Conservation (phyloP, 2,329 filamentous ascomycete genomes). For the Stemphylium beticola region DNA sequence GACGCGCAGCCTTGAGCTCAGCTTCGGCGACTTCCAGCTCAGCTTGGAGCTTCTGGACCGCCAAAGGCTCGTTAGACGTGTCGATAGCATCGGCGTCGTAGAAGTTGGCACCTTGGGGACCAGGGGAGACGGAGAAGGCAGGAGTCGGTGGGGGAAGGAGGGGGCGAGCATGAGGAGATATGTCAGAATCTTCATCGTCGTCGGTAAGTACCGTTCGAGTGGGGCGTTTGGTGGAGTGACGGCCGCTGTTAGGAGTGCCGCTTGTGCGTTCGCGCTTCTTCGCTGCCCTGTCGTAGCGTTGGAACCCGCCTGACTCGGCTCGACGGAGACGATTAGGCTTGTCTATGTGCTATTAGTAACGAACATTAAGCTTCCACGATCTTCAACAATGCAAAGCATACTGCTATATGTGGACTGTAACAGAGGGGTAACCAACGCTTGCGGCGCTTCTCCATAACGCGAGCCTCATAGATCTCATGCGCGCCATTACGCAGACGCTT, state of each 20-base stretch:
- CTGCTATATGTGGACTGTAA: not conserved
- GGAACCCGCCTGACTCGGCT: conserved; percentile 29
- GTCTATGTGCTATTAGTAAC: conserved; percentile 17
- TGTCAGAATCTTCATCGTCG: conserved; percentile 17
- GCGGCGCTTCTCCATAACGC: conserved; percentile 31
- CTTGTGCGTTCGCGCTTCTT: conserved; percentile 14
- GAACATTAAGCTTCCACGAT: not conserved
- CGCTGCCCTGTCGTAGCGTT: conserved; percentile 32
- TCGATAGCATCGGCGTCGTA: conserved; percentile 9
- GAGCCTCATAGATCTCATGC: conserved; percentile 39
- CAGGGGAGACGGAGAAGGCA: conserved; percentile 20
- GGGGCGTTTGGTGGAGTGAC: not conserved
- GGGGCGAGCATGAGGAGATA: not conserved
- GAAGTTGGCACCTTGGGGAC: not conserved
- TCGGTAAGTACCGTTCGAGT: conserved; percentile 17
- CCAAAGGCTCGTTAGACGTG: conserved; percentile 25
- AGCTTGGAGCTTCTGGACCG: conserved; percentile 34
- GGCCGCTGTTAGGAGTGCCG: conserved; percentile 8
- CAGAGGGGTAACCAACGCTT: conserved; percentile 25
- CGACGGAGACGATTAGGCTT: conserved; percentile 35
- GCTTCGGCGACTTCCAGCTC: conserved; percentile 43
- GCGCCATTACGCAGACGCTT: conserved; percentile 26
- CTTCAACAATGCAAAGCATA: not conserved
- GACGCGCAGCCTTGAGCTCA: conserved; percentile 35
- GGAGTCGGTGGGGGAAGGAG: conserved; percentile 9